phyloP scores from a whole-genome alignment of 2,329 filamentous ascomycete genomes.

The Exophiala mesophila region DNA sequence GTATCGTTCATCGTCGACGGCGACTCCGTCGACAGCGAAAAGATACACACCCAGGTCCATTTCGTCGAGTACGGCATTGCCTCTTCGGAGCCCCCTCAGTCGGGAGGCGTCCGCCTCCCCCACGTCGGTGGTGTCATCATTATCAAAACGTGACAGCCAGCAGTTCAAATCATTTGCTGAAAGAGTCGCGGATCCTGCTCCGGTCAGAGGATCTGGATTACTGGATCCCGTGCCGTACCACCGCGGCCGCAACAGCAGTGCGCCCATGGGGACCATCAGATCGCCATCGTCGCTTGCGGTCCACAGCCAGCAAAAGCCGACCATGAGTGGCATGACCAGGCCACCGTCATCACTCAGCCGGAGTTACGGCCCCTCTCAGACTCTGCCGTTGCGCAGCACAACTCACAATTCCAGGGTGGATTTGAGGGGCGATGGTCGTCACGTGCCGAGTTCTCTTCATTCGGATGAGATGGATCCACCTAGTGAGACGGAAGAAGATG shows the following conservation, averaged over 20 bases:
- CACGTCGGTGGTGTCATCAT: constrained; percentile 24
- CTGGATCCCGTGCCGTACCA: constrained; percentile 27
- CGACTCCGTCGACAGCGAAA: constrained; percentile 14
- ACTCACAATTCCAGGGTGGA: constrained; percentile 11
- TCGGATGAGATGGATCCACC: constrained; percentile 17
- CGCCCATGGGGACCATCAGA: constrained; percentile 23
- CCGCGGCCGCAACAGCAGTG: constrained; percentile 16
- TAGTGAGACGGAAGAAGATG: constrained; percentile 23
- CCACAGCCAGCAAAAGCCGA: constrained; percentile 16
- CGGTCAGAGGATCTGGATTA: constrained; percentile 16
- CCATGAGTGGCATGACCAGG: constrained; percentile 16
- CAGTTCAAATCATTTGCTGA: constrained; percentile 27
- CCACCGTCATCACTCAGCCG: constrained; percentile 22
- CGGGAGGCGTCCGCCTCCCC: constrained; percentile 41
- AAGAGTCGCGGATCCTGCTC: constrained; percentile 21
- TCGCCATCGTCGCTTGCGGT: constrained; percentile 25
- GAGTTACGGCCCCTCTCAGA: constrained; percentile 13
- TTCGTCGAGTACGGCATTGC: constrained; percentile 37
- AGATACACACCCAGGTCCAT: constrained; percentile 29
- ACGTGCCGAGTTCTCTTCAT: constrained; percentile 2
- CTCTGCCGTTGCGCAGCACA: constrained; percentile 13
- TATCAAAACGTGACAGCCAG: constrained; percentile 14
- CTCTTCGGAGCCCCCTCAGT: constrained; percentile 38
- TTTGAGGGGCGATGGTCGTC: constrained; percentile 6
- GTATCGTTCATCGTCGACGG: constrained; percentile 22